These are phyloP conservation scores for Paraphaeosphaeria sporulosa DNA, from an alignment of 2,329 filamentous ascomycete species.

Conservation along the genomic window DNA sequence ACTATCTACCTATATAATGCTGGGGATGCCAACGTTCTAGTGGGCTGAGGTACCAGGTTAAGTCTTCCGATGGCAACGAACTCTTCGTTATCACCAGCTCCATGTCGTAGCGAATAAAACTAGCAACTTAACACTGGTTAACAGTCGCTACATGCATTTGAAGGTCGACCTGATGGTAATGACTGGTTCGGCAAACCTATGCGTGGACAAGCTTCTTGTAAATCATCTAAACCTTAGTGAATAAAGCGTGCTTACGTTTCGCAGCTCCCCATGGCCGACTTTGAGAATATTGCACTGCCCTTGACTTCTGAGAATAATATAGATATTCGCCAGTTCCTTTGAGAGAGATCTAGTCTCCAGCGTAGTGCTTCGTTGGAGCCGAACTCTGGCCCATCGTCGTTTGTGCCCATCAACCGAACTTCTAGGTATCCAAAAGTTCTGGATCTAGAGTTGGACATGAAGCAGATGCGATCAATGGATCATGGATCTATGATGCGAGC, in stretches of 20 bases:
- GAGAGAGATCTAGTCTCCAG: constrained; percentile 1
- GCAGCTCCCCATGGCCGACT: background rate
- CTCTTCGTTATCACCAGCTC: background rate
- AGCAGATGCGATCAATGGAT: background rate
- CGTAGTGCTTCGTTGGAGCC: background rate
- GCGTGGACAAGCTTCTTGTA: constrained; percentile 8
- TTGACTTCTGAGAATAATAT: constrained; percentile 23
- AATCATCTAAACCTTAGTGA: constrained; percentile 13
- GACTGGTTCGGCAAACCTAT: constrained; percentile 32
- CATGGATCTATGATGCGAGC: constrained; percentile 2
- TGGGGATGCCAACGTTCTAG: too few relatives aligned
- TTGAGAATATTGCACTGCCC: background rate
- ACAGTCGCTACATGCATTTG: constrained; percentile 35
- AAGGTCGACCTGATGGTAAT: constrained; percentile 22
- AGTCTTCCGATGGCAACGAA: background rate
- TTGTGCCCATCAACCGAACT: constrained; percentile 21
- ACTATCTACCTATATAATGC: too few relatives aligned
- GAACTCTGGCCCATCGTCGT: constrained; percentile 8
- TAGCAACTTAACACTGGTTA: constrained; percentile 26
- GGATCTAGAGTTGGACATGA: background rate
- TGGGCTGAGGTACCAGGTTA: too few relatives aligned
- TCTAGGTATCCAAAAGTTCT: background rate
- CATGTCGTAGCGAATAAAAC: constrained; percentile 12
- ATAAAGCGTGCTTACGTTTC: constrained; percentile 9
- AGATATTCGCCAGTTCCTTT: constrained; percentile 39